Percentiles rank a stretch among this genome's conserved stretches.
Conservation (phyloP, 306 rosid genomes). For the Dryas drummondii region DNA sequence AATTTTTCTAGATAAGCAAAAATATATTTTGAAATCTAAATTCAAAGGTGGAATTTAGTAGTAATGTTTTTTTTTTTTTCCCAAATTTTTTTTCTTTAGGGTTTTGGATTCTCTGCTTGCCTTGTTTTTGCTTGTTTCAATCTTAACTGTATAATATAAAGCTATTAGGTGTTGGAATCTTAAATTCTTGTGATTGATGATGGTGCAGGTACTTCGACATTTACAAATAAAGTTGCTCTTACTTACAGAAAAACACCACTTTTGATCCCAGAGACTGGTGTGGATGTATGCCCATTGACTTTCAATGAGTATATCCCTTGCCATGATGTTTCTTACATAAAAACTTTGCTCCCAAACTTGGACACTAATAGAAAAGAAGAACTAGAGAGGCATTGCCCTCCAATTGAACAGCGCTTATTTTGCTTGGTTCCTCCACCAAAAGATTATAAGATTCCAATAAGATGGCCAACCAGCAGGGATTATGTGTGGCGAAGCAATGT, state of each 20-base stretch:
- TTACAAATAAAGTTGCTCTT: constrained; percentile 59
- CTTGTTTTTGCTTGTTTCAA: too few relatives aligned
- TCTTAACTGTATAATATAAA: constrained; percentile 2
- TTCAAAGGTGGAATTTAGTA: not conserved
- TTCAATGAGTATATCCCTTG: constrained; percentile 85
- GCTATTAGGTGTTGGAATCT: not conserved
- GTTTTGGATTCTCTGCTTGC: too few relatives aligned
- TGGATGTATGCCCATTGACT: constrained; percentile 77
- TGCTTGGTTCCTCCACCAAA: constrained; percentile 87
- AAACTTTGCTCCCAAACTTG: constrained; percentile 49
- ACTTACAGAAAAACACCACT: constrained; percentile 55
- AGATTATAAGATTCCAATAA: constrained; percentile 80
- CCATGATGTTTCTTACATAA: constrained; percentile 63
- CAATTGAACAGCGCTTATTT: constrained; percentile 67
- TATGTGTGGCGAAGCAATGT: constrained; percentile 94
- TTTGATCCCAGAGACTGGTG: constrained; percentile 61
- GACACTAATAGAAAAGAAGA: constrained; percentile 75
- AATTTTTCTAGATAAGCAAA: not conserved
- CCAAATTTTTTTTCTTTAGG: not conserved
- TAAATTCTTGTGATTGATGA: not conserved
- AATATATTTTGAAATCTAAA: not conserved
- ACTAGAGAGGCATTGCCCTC: constrained; percentile 91
- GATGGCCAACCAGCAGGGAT: constrained; percentile 91
- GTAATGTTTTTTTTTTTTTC: not conserved
- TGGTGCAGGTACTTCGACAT: constrained; percentile 50